Conservation (phyloP, 805 yeast species). For the Maudiozyma barnettii region DNA sequence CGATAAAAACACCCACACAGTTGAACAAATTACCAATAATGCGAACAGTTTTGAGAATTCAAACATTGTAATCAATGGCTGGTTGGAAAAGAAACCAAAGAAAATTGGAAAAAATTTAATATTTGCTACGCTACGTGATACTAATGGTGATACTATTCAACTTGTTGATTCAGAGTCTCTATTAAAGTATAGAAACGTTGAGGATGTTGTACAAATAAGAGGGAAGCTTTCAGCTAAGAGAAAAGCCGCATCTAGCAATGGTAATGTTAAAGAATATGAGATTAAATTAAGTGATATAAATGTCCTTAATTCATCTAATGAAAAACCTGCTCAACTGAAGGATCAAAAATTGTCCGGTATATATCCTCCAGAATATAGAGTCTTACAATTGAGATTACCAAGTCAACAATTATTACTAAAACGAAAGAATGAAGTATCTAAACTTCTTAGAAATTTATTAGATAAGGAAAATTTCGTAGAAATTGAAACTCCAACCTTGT, state of each 20-base stretch:
- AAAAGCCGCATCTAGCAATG: constrained; percentile 7
- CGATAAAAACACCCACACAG: constrained; percentile 6
- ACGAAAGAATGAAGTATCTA: constrained; percentile 47
- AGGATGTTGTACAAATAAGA: constrained; percentile 61
- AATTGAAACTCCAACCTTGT: constrained; percentile 84
- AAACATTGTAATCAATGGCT: constrained; percentile 56
- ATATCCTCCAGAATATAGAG: constrained; percentile 74
- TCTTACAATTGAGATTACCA: constrained; percentile 63
- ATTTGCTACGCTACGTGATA: constrained; percentile 71
- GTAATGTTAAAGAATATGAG: constrained; percentile 39
- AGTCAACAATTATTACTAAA: constrained; percentile 47
- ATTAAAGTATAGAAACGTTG: constrained; percentile 47
- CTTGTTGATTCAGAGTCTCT: constrained; percentile 36
- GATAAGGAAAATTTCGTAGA: constrained; percentile 51
- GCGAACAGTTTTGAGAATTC: constrained; percentile 1
- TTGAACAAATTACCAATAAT: constrained; percentile 3
- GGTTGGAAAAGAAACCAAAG: constrained; percentile 71
- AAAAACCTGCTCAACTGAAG: constrained; percentile 60
- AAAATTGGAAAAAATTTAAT: constrained; percentile 52
- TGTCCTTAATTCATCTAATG: constrained; percentile 52
- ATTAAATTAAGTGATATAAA: constrained; percentile 43
- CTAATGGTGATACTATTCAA: constrained; percentile 58
- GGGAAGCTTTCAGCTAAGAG: constrained; percentile 38
- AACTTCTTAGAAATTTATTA: constrained; percentile 35
- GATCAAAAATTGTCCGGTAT: constrained; percentile 36